Evolutionary conservation across 2,329 filamentous ascomycete genomes (phyloP).

Genomic region (Ceratocystis alfenasii): DNA sequence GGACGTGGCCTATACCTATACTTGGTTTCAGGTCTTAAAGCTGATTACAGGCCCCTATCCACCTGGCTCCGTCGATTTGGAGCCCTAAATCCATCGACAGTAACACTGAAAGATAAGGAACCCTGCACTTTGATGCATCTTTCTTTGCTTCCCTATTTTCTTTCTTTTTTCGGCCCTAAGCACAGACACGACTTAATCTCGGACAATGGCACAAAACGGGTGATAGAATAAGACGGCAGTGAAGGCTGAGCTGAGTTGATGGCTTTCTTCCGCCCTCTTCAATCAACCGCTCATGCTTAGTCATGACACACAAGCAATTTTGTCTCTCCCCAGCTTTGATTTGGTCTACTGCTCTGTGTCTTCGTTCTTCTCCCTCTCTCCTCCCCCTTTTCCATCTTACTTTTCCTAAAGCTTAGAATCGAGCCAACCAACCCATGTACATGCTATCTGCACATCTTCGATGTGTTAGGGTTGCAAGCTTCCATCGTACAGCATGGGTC

Average conservation of each 20-base stretch:
- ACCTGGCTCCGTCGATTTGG: neutral
- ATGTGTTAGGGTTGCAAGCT: neutral
- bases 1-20: neutral
- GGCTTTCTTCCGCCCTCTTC: neutral
- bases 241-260: neutral
- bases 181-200: conserved; percentile 21
- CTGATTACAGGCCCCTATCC: neutral
- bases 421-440: neutral
- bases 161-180: neutral
- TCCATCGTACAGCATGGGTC: neutral
- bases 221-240: neutral
- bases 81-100: neutral
- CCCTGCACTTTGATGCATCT: neutral
- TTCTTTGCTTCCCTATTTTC: neutral
- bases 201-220: conserved; percentile 19
- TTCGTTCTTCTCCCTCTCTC: neutral
- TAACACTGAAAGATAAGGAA: neutral
- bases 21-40: neutral
- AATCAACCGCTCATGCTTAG: neutral
- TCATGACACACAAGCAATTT: neutral
- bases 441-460: neutral
- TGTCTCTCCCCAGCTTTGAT: neutral
- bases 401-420: neutral
- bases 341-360: neutral
- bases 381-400: neutral